These are phyloP conservation scores for Epicoccum sorghinum DNA, from an alignment of 2,329 filamentous ascomycete genomes.

Conservation along the genomic window DNA sequence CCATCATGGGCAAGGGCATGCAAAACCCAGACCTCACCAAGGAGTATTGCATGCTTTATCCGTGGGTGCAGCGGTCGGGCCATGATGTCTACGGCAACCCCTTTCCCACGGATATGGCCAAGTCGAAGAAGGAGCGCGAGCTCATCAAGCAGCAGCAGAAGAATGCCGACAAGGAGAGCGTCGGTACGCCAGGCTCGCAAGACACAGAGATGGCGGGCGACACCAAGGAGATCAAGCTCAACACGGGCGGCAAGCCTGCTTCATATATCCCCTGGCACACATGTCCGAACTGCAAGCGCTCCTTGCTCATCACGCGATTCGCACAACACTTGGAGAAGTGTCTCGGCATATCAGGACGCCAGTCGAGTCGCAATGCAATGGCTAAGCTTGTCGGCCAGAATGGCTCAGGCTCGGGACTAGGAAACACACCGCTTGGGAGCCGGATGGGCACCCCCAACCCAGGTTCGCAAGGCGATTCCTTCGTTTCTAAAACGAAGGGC, in stretches of 20 bases:
- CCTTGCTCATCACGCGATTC: constrained; percentile 65
- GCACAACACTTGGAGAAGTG: constrained; percentile 68
- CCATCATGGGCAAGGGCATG: constrained; percentile 72
- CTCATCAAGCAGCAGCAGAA: constrained; percentile 51
- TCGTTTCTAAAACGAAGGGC: constrained; percentile 27
- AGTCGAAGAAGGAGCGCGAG: constrained; percentile 76
- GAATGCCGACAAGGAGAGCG: constrained; percentile 50
- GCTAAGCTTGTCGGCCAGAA: constrained; percentile 51
- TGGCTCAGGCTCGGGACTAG: constrained; percentile 47
- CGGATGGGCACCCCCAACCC: constrained; percentile 51
- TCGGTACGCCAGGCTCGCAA: constrained; percentile 54
- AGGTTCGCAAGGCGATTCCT: constrained; percentile 37
- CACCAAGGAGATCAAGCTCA: constrained; percentile 54
- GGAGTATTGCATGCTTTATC: constrained; percentile 79
- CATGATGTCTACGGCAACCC: constrained; percentile 85
- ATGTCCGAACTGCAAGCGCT: constrained; percentile 66
- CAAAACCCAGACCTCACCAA: constrained; percentile 64
- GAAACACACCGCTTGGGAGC: constrained; percentile 52
- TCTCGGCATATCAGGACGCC: constrained; percentile 62
- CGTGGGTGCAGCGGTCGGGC: constrained; percentile 76
- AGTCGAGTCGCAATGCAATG: constrained; percentile 57
- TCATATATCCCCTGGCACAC: constrained; percentile 60
- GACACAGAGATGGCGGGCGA: constrained; percentile 49
- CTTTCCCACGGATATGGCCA: constrained; percentile 76
- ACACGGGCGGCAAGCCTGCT: constrained; percentile 54